These are phyloP conservation scores for Arctium minus DNA, from an alignment of 129 eudicot genomes.

Conservation along the genomic window DNA sequence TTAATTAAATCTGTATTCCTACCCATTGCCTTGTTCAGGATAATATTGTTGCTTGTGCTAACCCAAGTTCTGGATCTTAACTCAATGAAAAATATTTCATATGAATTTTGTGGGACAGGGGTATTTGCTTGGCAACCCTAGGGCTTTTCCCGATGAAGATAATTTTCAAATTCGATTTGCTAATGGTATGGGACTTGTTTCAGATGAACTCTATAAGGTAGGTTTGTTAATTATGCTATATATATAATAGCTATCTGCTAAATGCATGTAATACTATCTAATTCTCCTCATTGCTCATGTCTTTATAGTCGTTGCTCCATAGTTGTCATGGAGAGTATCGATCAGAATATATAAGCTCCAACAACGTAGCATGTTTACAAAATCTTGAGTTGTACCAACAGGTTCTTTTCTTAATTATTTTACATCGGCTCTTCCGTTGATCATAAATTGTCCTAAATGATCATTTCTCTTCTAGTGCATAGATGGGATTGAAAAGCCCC, in stretches of 20 bases:
- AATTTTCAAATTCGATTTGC: slow-evolving; percentile 31
- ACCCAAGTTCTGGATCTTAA: too few species aligned
- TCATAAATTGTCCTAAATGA: background rate
- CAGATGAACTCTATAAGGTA: slow-evolving; percentile 41
- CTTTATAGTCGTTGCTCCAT: slow-evolving; percentile 30
- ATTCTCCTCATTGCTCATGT: background rate
- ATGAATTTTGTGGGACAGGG: too few species aligned
- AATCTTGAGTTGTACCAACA: slow-evolving; percentile 16
- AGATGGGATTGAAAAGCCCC: slow-evolving; percentile 1
- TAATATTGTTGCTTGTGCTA: too few species aligned
- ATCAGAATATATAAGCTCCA: background rate
- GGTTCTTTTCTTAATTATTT: slow-evolving; percentile 25
- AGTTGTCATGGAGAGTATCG: slow-evolving; percentile 42
- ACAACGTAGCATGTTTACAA: slow-evolving; percentile 23
- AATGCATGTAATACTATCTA: background rate
- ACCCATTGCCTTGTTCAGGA: too few species aligned
- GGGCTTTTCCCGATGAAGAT: slow-evolving; percentile 2
- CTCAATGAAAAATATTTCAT: too few species aligned
- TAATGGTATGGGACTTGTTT: slow-evolving; percentile 68
- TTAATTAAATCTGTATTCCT: too few species aligned
- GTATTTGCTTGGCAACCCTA: slow-evolving; percentile 19
- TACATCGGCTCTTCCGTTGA: background rate
- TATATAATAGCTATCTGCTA: too few species aligned
- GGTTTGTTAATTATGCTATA: slow-evolving; percentile 19
- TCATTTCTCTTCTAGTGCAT: slow-evolving; percentile 25